Percentiles rank a stretch among this genome's conserved stretches.
Evolutionary conservation across 2,329 filamentous ascomycete species (phyloP).

Genomic region (Rosellinia necatrix): DNA sequence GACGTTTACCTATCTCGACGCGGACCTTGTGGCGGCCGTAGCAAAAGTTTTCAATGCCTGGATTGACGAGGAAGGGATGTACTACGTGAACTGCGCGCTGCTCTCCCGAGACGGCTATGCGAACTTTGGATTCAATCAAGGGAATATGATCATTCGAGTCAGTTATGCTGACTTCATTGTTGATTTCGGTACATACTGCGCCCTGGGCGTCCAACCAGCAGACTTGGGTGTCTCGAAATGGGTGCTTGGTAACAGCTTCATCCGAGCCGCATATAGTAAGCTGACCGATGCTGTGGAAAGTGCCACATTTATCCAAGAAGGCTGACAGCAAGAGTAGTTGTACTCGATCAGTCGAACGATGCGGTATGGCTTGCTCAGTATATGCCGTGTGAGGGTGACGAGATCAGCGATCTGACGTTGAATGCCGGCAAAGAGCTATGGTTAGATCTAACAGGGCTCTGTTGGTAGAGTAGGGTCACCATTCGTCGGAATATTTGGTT

Average conservation of each 20-base stretch:
- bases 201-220: slow-evolving; percentile 44
- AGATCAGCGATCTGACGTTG: slow-evolving; percentile 42
- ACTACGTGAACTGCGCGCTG: slow-evolving; percentile 45
- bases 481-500: not conserved
- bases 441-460: slow-evolving; percentile 40
- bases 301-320: not conserved
- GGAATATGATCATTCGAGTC: slow-evolving; percentile 48
- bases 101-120: slow-evolving; percentile 47
- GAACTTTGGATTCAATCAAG: slow-evolving; percentile 51
- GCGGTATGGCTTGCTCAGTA: slow-evolving; percentile 47
- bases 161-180: slow-evolving; percentile 51
- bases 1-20: slow-evolving; percentile 66
- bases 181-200: slow-evolving; percentile 42
- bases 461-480: slow-evolving; percentile 27
- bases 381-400: slow-evolving; percentile 43
- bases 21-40: slow-evolving; percentile 52
- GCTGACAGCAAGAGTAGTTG: slow-evolving; percentile 37
- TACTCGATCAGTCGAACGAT: slow-evolving; percentile 46
- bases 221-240: slow-evolving; percentile 40
- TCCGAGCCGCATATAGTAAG: slow-evolving; percentile 45
- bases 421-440: slow-evolving; percentile 39
- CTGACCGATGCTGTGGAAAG: not conserved
- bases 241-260: slow-evolving; percentile 46
- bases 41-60: slow-evolving; percentile 42
- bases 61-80: slow-evolving; percentile 37